Conservation (phyloP, 1,284 basidiomycete species). For the Apiotrichum gamsii region DNA sequence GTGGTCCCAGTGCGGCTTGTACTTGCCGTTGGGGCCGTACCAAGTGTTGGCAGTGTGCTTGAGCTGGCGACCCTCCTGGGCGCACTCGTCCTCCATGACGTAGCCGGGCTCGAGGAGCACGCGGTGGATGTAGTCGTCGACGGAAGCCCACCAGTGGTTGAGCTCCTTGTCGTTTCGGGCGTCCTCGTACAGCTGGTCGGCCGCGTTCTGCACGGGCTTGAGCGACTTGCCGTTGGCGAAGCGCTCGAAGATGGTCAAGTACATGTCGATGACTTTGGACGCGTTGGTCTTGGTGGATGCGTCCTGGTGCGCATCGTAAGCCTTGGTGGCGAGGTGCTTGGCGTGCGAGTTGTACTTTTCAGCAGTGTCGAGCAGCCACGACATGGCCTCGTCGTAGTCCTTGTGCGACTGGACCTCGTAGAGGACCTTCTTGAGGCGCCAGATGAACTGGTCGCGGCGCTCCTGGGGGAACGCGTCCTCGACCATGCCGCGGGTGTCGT, state of each 20-base stretch:
- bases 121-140: slow-evolving; percentile 63
- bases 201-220: slow-evolving; percentile 63
- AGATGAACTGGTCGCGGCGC: slow-evolving; percentile 57
- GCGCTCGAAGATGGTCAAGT: slow-evolving; percentile 78
- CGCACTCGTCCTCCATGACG: slow-evolving; percentile 72
- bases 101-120: slow-evolving; percentile 82
- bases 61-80: slow-evolving; percentile 56
- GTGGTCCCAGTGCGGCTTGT: slow-evolving; percentile 73
- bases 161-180: slow-evolving; percentile 70
- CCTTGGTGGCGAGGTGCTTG: slow-evolving; percentile 47
- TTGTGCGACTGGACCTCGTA: slow-evolving; percentile 83
- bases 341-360: slow-evolving; percentile 70
- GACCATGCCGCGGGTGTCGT: slow-evolving; percentile 32
- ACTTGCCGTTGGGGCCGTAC: slow-evolving; percentile 64
- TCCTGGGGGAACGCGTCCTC: slow-evolving; percentile 84
- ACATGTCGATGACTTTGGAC: slow-evolving; percentile 48
- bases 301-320: slow-evolving; percentile 51
- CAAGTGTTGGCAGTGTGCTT: slow-evolving; percentile 21
- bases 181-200: slow-evolving; percentile 69
- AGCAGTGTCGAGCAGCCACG: slow-evolving; percentile 66
- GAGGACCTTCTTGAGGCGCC: slow-evolving; percentile 59
- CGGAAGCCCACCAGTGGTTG: slow-evolving; percentile 64
- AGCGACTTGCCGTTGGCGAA: slow-evolving; percentile 71
- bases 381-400: slow-evolving; percentile 77
- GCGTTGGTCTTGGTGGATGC: slow-evolving; percentile 46